Conservation (phyloP, 2,329 filamentous ascomycete species). For the Trichoderma asperellum region DNA sequence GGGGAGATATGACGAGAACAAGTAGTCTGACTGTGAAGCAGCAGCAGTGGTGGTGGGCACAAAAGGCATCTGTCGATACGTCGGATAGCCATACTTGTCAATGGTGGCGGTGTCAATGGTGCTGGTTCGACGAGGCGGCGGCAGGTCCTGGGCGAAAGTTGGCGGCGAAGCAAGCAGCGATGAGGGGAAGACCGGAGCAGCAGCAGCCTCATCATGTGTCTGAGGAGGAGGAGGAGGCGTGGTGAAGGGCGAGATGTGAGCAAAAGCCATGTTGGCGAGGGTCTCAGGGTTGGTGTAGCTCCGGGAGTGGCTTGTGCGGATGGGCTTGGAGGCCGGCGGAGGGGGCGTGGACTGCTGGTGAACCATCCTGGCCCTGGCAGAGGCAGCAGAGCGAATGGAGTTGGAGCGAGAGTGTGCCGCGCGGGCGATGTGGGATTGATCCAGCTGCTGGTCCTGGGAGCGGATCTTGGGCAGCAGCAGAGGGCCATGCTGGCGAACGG, state of each 20-base stretch:
- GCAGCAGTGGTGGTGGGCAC: constrained; percentile 32
- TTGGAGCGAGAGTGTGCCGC: constrained; percentile 22
- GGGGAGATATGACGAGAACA: constrained; percentile 50
- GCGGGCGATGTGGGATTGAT: constrained; percentile 40
- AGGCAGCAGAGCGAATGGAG: constrained; percentile 24
- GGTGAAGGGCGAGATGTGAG: constrained; percentile 47
- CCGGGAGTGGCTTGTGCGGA: constrained; percentile 55
- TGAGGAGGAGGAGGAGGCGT: constrained; percentile 25
- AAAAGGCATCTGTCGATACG: constrained; percentile 74
- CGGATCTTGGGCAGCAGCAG: constrained; percentile 84
- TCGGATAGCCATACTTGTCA: constrained; percentile 78
- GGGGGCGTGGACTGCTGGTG: constrained; percentile 35
- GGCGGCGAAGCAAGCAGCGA: constrained; percentile 71
- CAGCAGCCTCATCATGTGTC: constrained; percentile 30
- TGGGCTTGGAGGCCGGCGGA: constrained; percentile 35
- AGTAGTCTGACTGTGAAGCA: constrained; percentile 43
- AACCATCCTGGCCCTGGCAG: constrained; percentile 17
- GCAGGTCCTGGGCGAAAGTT: constrained; percentile 52
- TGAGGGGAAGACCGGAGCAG: constrained; percentile 36
- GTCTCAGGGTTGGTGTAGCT: constrained; percentile 66
- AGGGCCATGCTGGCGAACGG: constrained; percentile 77
- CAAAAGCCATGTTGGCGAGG: constrained; percentile 47
- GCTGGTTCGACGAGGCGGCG: constrained; percentile 58
- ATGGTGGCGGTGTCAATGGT: constrained; percentile 69
- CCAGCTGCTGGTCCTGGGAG: constrained; percentile 78